Percentiles rank a stretch among this genome's conserved stretches.
Evolutionary conservation across 2,329 filamentous ascomycete genomes (phyloP).

Genomic region (Exophiala spinifera): DNA sequence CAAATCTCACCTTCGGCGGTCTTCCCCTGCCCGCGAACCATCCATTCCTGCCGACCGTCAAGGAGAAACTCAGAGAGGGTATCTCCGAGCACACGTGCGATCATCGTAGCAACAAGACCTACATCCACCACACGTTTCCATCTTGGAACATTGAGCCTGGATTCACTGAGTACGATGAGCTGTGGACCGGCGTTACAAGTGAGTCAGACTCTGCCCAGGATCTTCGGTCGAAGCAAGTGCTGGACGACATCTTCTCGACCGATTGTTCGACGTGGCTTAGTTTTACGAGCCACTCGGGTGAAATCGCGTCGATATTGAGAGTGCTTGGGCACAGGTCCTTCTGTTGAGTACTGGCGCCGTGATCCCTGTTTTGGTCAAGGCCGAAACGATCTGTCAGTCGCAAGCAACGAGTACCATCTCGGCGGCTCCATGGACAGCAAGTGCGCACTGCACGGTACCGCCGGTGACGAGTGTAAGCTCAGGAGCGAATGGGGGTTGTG

Average conservation of each 20-base stretch:
- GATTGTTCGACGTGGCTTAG: conserved; percentile 51
- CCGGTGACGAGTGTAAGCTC: conserved; percentile 21
- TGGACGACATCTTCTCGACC: conserved; percentile 53
- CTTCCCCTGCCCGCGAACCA: conserved; percentile 44
- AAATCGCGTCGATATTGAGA: conserved; percentile 54
- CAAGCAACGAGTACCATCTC: conserved; percentile 17
- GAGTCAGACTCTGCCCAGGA: conserved; percentile 52
- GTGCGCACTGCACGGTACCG: conserved; percentile 23
- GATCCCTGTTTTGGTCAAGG: conserved; percentile 51
- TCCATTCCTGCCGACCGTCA: conserved; percentile 55
- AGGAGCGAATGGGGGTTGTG: conserved; percentile 17
- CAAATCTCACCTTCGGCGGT: conserved; percentile 51
- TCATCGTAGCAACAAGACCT: conserved; percentile 49
- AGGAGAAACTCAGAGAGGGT: conserved; percentile 59
- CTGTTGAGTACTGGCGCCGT: conserved; percentile 49
- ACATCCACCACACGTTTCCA: conserved; percentile 51
- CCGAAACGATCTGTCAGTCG: conserved; percentile 26
- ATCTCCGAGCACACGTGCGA: conserved; percentile 63
- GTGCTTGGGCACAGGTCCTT: conserved; percentile 47
- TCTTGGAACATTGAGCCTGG: conserved; percentile 50
- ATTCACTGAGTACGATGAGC: conserved; percentile 54
- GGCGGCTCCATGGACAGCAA: conserved; percentile 18
- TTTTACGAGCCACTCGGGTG: conserved; percentile 58
- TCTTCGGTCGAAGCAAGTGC: conserved; percentile 42
- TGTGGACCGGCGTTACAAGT: conserved; percentile 49